Base-by-base conservation (phyloP, 257 asterid genomes). In the Salvia miltiorrhiza region DNA sequence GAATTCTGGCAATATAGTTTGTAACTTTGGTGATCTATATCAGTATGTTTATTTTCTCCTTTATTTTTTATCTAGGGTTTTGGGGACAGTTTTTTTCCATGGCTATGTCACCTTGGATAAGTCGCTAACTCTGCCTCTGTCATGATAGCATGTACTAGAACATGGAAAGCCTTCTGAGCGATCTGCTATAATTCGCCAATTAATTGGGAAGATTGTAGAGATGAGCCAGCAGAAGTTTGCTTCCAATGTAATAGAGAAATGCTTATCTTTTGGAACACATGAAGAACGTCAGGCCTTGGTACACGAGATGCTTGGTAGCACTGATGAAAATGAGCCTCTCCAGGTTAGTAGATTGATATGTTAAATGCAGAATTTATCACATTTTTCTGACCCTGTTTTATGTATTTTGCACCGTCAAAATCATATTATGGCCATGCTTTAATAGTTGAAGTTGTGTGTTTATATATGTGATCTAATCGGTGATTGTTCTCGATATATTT, bases 181-280 rank as follows among this genome's bases (percentile, higher is more conserved):
- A 37, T 65, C 95, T 0, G 57, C 77, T 26, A 87, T 91, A 69
- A 91, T 91, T 44, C 73, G 50, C 62, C 77, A 88, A 79, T 78
- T 91, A 56, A 79, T 47, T 67, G 95, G 96, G 35, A 88, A 87
- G 76, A 86, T 84, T 37, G 95, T 91, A 56, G 86, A 82, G 73
- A 91, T 91, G 96, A 88, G 95, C 80, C 95, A 87, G 83, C 96
- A 88, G 74, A 91, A 91, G 44, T 91, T 84, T 74, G 95, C 96
- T 17, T 88, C 96, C n/a, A 91, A 91, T 77, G 96, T 91, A 4
- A 83, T 91, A 16, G 95, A 88, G 82, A 91, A 88, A 69, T 91
- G 97, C 84, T 80, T 91, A 73, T 76, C 91, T 54, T 91, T 85
- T 54, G 95, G 95, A 35, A 79, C 80, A 50, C 87, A 82, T 1